Conservation (phyloP, 768 basidiomycete species). For the Amanita brunnescens region DNA sequence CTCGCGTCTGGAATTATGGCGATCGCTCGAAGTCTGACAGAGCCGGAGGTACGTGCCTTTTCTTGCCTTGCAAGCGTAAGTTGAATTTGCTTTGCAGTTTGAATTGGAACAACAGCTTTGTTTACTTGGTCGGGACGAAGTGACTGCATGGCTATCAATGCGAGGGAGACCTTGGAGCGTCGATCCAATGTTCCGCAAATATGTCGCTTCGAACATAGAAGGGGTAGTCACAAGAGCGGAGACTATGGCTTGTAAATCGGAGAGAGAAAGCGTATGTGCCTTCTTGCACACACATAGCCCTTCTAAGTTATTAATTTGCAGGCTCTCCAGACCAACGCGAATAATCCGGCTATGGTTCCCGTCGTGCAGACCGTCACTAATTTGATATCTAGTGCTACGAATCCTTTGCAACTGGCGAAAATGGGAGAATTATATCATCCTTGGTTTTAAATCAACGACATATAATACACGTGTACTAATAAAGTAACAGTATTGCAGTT, state of each 20-base stretch:
- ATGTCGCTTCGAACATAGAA: slow-evolving; percentile 50
- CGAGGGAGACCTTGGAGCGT: slow-evolving; percentile 47
- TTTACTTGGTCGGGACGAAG: slow-evolving; percentile 90
- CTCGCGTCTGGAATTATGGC: slow-evolving; percentile 84
- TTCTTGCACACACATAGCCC: not conserved
- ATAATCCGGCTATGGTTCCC: slow-evolving; percentile 34
- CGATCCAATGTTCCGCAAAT: slow-evolving; percentile 49
- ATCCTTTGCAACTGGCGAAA: slow-evolving; percentile 75
- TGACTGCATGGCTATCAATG: slow-evolving; percentile 64
- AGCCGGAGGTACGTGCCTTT: slow-evolving; percentile 70
- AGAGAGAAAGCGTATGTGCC: slow-evolving; percentile 64
- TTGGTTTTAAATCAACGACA: slow-evolving; percentile 56
- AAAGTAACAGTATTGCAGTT: slow-evolving; percentile 6
- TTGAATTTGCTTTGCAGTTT: slow-evolving; percentile 39
- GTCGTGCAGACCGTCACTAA: slow-evolving; percentile 78
- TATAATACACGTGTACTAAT: slow-evolving; percentile 6
- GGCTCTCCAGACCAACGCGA: slow-evolving; percentile 27
- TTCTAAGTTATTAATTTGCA: slow-evolving; percentile 10
- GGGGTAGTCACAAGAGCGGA: slow-evolving; percentile 74
- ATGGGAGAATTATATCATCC: slow-evolving; percentile 82
- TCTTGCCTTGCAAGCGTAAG: not conserved
- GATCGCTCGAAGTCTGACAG: slow-evolving; percentile 82
- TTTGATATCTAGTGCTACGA: slow-evolving; percentile 79
- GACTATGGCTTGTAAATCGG: slow-evolving; percentile 77
- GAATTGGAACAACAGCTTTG: slow-evolving; percentile 90